Conservation (phyloP, 1,139 yeast genomes). For the Pichia sp. region DNA sequence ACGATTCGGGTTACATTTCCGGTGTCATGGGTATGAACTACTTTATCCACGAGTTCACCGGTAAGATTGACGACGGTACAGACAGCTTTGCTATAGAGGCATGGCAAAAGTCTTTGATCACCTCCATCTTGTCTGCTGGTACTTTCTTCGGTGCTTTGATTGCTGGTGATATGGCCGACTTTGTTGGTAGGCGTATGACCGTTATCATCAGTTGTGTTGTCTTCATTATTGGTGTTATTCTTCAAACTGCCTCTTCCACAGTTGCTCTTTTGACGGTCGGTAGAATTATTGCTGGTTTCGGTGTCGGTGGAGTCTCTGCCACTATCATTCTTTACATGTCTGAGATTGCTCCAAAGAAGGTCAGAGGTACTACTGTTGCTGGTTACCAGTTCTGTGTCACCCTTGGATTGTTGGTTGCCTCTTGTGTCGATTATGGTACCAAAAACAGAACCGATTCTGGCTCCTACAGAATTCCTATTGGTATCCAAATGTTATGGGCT, state of each 20-base stretch:
- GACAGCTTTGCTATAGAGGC: constrained; percentile 26
- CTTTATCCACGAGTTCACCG: constrained; percentile 39
- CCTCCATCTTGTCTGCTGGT: constrained; percentile 55
- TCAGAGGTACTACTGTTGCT: constrained; percentile 68
- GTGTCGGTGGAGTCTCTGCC: constrained; percentile 67
- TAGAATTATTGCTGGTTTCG: constrained; percentile 59
- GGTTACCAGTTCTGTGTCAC: constrained; percentile 69
- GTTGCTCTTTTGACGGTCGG: constrained; percentile 51
- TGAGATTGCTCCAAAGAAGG: constrained; percentile 64
- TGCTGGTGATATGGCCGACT: constrained; percentile 57
- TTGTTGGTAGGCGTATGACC: constrained; percentile 57
- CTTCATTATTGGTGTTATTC: constrained; percentile 56
- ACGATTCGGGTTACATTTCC: constrained; percentile 57
- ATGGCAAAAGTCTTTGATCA: constrained; percentile 44
- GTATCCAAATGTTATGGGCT: constrained; percentile 54
- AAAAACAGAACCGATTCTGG: constrained; percentile 47
- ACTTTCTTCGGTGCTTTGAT: constrained; percentile 54
- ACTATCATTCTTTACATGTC: constrained; percentile 65
- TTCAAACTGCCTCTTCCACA: constrained; percentile 54
- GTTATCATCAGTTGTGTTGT: constrained; percentile 50
- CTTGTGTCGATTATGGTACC: constrained; percentile 65
- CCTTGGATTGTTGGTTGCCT: constrained; percentile 64
- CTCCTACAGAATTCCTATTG: constrained; percentile 62
- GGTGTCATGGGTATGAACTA: constrained; percentile 55
- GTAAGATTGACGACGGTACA: constrained; percentile 25